Evolutionary conservation across 257 asterid species (phyloP).

Genomic region (Nicotiana tabacum): DNA sequence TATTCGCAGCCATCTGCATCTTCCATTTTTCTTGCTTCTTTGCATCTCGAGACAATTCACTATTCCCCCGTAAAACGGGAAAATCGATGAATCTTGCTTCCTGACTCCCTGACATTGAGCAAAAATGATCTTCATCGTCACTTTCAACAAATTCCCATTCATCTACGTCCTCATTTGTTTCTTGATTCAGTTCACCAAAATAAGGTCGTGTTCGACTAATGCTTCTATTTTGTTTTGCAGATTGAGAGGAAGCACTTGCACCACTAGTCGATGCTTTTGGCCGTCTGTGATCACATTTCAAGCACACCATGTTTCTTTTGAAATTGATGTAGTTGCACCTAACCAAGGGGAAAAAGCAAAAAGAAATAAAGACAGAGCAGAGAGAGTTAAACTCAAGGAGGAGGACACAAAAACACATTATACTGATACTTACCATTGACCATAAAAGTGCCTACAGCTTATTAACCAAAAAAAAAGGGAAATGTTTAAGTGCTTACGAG

Average conservation of each 20-base stretch:
- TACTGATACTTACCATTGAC: neutral
- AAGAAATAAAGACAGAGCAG: neutral
- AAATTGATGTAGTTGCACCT: slow-evolving; percentile 94
- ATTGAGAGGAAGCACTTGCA: slow-evolving; percentile 20
- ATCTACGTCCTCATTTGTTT: slow-evolving; percentile 12
- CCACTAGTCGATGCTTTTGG: slow-evolving; percentile 39
- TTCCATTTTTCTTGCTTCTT: slow-evolving; percentile 55
- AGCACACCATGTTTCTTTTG: slow-evolving; percentile 74
- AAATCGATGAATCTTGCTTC: slow-evolving; percentile 40
- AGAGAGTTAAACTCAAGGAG: neutral
- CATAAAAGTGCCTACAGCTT: neutral
- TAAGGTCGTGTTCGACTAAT: slow-evolving; percentile 30
- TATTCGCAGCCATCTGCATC: slow-evolving; percentile 36
- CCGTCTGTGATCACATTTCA: slow-evolving; percentile 85
- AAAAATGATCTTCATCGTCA: slow-evolving; percentile 25
- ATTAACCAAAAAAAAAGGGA: neutral
- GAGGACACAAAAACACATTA: neutral
- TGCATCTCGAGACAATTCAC: slow-evolving; percentile 45
- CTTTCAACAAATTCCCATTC: slow-evolving; percentile 29
- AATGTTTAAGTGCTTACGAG: slow-evolving; percentile 44
- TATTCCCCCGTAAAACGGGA: slow-evolving; percentile 74
- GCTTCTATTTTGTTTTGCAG: slow-evolving; percentile 14
- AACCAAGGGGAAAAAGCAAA: slow-evolving; percentile 13
- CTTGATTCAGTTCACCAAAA: slow-evolving; percentile 30
- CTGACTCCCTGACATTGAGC: slow-evolving; percentile 23